Evolutionary conservation across 2,329 filamentous ascomycete genomes (phyloP).

Genomic region (Coniella lustricola): DNA sequence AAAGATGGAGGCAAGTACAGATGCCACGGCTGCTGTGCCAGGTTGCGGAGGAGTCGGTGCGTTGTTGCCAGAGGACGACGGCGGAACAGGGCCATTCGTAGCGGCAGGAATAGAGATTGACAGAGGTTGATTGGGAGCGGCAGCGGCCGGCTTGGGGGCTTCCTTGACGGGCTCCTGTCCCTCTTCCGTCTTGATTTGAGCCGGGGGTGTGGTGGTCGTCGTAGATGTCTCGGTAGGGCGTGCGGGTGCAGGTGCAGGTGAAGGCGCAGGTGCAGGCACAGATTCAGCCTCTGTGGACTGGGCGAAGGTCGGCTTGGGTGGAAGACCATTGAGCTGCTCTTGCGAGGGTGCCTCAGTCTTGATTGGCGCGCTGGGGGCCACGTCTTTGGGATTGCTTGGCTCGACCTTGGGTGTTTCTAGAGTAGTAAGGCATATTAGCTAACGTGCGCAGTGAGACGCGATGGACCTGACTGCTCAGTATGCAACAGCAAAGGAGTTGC

Average conservation of each 20-base stretch:
- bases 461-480: not conserved
- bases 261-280: too few species aligned
- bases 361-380: not conserved
- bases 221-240: not conserved
- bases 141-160: not conserved
- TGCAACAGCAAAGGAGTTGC: not conserved
- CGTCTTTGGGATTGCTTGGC: not conserved
- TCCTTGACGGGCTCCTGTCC: not conserved
- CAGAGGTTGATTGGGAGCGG: not conserved
- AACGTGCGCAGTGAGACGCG: not conserved
- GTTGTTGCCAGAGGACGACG: not conserved
- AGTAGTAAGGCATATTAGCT: not conserved
- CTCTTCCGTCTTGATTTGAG: not conserved
- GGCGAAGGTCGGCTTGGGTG: not conserved
- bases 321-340: not conserved
- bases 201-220: not conserved
- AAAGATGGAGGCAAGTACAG: not conserved
- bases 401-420: constrained; percentile 9
- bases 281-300: not conserved
- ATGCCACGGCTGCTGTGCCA: not conserved
- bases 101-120: constrained; percentile 5
- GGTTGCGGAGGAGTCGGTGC: not conserved
- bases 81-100: not conserved
- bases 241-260: too few species aligned
- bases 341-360: constrained; percentile 3